Base-by-base conservation (phyloP, 805 yeast species). In the Cyberlindnera petersonii region DNA sequence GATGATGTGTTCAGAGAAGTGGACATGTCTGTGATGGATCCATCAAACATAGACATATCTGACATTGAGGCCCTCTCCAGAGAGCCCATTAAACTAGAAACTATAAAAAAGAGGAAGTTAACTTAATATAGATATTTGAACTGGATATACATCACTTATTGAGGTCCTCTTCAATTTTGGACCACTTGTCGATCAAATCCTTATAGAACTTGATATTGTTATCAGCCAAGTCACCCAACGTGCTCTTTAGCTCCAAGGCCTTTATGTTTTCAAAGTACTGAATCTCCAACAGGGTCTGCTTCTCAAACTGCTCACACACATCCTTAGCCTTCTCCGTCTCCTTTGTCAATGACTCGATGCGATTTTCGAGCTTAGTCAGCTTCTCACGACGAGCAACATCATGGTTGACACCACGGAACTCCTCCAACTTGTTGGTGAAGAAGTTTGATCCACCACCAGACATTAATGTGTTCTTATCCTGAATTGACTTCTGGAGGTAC, bases 241-340 rank as follows among this genome's bases (percentile, higher is more conserved):
- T 74, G 22, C 72, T 69, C 54, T 82, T 80, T 58, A 89, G 69
- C 61, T 91, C 97, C 26, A 71, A 68, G 22, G 86, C 76, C 61
- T 88, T 88, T 46, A 86, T 83, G 18, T 69, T 72, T 52, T 91
- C 95, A 69, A 94, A 91, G 46, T 80, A 66, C 21, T 69, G 64
- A 26, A 78, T 70, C 53, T 78, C 85, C 48, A 74, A 71, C 26
- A 73, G 49, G 3, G 79, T 73, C 40, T 75, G 74, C 43, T 74
- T 72, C 47, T 78, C 83, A 50, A 74, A 77, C 30, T 70, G 65
- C 41, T 71, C 77, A 9, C 75, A 70, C 3, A 72, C 62, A 26
- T 63, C 59, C 49, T 74, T 71, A 5, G 83, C 78, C 38, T 59
- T 61, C 15, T 66, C 73, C 9, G 72, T 70, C 49, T 76, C 85